Base-by-base conservation (phyloP, 805 yeast genomes). In the Metschnikowia rubicola region DNA sequence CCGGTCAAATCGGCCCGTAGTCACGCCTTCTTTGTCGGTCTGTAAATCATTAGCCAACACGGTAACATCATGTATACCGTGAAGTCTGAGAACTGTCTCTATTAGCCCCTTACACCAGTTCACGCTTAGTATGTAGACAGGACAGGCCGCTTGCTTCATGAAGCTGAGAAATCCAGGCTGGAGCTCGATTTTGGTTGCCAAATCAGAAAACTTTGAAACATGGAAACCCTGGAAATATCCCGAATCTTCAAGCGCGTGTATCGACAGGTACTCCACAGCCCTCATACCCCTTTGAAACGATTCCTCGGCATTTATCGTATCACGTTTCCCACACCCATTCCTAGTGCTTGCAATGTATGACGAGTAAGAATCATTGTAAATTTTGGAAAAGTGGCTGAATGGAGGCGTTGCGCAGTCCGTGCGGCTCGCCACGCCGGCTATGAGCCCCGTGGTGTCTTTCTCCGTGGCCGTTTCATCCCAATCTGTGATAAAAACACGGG, bases 391-490 rank as follows among this genome's bases (percentile, higher is more conserved):
- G 53, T 77, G 66, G 28, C 53, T 52, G 64, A 81, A 75, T 0
- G 63, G 57, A 8, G 75, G 71, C 37, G 66, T 63, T 2, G 30
- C 32, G 12, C 34, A 12, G 36, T 10, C 38, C 11, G 32, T n/a
- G 41, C 35, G 38, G 38, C 19, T 10, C 43, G 77, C 77, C 0
- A 81, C 78, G 2, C 71, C 63, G 11, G 81, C 79, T n/a, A 81
- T 66, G 5, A 78, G 56, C 26, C 60, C 60, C 29, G 83, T 74
- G 0, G 89, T 81, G 60, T 83, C 88, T 30, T 62, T 57, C 6
- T 56, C 52, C 0, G 88, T 81, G 28, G 80, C 70, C 0, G 88
- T 83, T 37, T 82, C 88, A 58, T 83, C 89, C 83, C 86, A 83
- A 54, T 83, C 89, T 3, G 77, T 62, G 1, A 81, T 68, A 10